A percentile compares a stretch with the other conserved stretches of the same genome.
phyloP scores from a whole-genome alignment of 2,329 filamentous ascomycete genomes.

The Penicillium hordei region DNA sequence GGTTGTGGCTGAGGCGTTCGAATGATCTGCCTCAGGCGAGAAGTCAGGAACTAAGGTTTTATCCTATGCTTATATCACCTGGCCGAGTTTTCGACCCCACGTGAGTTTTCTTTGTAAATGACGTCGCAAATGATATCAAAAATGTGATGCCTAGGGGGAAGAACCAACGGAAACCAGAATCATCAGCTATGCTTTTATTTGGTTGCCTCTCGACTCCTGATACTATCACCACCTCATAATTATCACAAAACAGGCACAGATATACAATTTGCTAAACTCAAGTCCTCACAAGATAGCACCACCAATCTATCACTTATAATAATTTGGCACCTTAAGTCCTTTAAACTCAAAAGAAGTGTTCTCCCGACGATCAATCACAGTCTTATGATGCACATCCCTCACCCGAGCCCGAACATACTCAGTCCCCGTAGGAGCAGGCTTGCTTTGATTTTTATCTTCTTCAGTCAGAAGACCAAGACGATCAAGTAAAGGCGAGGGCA shows the following conservation, averaged over 20 bases:
- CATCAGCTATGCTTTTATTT: neutral
- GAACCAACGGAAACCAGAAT: neutral
- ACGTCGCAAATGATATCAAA: neutral
- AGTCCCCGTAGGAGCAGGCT: conserved; percentile 41
- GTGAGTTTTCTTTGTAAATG: neutral
- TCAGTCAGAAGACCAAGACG: conserved; percentile 42
- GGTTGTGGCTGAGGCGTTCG: neutral
- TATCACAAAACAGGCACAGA: neutral
- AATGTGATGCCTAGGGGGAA: neutral
- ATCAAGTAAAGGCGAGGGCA: conserved; percentile 40
- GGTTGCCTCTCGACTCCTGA: neutral
- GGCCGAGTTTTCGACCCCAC: neutral
- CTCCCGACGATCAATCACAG: conserved; percentile 45
- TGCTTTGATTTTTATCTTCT: conserved; percentile 40
- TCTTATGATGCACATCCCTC: conserved; percentile 50
- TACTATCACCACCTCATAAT: neutral
- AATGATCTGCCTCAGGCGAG: conserved; percentile 1
- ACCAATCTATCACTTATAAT: conserved; percentile 26
- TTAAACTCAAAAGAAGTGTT: conserved; percentile 49
- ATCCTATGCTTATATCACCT: neutral
- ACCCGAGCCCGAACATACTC: conserved; percentile 51
- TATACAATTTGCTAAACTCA: neutral
- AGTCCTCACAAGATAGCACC: neutral
- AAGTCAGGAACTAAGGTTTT: neutral
- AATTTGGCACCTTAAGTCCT: conserved; percentile 41